These are phyloP conservation scores for Vickermania spadyakhi DNA, from an alignment of 208 protist species.

Conservation along the genomic window DNA sequence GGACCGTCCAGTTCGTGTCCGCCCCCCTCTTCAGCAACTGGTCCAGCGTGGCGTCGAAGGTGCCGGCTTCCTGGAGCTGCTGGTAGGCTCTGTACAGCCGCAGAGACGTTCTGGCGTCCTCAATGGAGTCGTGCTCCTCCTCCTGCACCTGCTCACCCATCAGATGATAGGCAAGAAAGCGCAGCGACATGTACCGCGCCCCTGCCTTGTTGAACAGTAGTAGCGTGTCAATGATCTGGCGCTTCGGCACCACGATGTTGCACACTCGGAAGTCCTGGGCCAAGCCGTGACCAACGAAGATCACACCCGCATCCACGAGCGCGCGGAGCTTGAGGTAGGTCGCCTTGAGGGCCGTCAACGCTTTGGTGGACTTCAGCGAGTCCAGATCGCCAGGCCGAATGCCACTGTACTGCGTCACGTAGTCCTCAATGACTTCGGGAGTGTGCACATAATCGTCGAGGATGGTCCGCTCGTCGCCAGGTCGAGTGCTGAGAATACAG, in stretches of 20 bases:
- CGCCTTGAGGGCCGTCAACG: slow-evolving; percentile 92
- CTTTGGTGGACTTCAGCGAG: slow-evolving; percentile 77
- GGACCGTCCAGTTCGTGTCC: slow-evolving; percentile 88
- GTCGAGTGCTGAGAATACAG: slow-evolving; percentile 71
- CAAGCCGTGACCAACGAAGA: slow-evolving; percentile 95
- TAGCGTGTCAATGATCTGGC: slow-evolving; percentile 96
- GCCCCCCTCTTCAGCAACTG: slow-evolving; percentile 79
- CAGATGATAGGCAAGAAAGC: slow-evolving; percentile 92
- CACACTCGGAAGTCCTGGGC: slow-evolving; percentile 95
- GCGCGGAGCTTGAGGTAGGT: slow-evolving; percentile 92
- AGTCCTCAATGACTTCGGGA: slow-evolving; percentile 82
- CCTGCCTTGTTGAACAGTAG: slow-evolving; percentile 90
- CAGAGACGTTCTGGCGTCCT: slow-evolving; percentile 93
- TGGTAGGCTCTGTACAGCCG: slow-evolving; percentile 85
- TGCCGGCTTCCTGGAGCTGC: slow-evolving; percentile 60
- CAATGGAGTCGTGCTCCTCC: slow-evolving; percentile 93
- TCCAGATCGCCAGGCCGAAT: slow-evolving; percentile 95
- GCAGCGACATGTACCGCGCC: slow-evolving; percentile 87
- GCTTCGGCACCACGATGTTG: slow-evolving; percentile 91
- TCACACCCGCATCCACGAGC: slow-evolving; percentile 87
- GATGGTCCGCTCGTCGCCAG: slow-evolving; percentile 79
- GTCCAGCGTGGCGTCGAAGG: slow-evolving; percentile 74
- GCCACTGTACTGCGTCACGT: slow-evolving; percentile 90
- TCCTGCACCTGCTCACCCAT: slow-evolving; percentile 92
- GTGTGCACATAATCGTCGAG: slow-evolving; percentile 88